Conservation (phyloP, 2,329 filamentous ascomycete genomes). For the Stachybotrys echinatus region DNA sequence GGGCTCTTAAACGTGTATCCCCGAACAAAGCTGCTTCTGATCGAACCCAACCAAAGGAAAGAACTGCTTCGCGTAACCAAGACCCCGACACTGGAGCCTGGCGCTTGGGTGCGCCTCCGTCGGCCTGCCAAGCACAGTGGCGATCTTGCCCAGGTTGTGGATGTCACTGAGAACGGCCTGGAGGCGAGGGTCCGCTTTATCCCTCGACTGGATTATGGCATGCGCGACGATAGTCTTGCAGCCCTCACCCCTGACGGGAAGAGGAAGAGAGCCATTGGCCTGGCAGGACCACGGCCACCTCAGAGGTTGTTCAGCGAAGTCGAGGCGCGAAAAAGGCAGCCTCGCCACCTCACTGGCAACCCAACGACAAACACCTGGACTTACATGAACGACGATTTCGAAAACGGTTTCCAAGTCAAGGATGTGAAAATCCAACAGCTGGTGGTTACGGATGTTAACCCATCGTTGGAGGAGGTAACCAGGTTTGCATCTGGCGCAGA, state of each 20-base stretch:
- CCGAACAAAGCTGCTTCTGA: conserved; percentile 76
- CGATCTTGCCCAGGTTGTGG: conserved; percentile 86
- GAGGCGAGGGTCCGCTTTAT: conserved; percentile 85
- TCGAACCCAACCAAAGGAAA: conserved; percentile 96
- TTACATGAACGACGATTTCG: conserved; percentile 84
- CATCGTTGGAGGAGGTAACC: conserved; percentile 91
- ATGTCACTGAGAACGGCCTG: conserved; percentile 88
- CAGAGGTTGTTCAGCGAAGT: conserved; percentile 88
- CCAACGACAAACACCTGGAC: conserved; percentile 75
- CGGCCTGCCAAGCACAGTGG: conserved; percentile 75
- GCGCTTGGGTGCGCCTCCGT: conserved; percentile 87
- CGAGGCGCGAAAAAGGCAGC: conserved; percentile 85
- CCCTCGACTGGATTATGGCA: conserved; percentile 84
- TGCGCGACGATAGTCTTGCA: conserved; percentile 65
- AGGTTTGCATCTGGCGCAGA: conserved; percentile 83
- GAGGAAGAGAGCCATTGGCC: conserved; percentile 65
- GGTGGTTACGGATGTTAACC: conserved; percentile 84
- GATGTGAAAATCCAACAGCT: conserved; percentile 87
- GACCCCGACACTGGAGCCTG: conserved; percentile 76
- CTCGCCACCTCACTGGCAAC: conserved; percentile 57
- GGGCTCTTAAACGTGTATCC: conserved; percentile 87
- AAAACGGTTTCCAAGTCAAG: conserved; percentile 90
- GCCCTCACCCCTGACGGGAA: conserved; percentile 56
- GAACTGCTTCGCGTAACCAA: conserved; percentile 89
- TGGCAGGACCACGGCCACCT: conserved; percentile 66